Percentiles rank a stretch among this genome's conserved stretches.
Evolutionary conservation across 805 yeast genomes (phyloP).

Genomic region (Metschnikowia baotianmanensis): DNA sequence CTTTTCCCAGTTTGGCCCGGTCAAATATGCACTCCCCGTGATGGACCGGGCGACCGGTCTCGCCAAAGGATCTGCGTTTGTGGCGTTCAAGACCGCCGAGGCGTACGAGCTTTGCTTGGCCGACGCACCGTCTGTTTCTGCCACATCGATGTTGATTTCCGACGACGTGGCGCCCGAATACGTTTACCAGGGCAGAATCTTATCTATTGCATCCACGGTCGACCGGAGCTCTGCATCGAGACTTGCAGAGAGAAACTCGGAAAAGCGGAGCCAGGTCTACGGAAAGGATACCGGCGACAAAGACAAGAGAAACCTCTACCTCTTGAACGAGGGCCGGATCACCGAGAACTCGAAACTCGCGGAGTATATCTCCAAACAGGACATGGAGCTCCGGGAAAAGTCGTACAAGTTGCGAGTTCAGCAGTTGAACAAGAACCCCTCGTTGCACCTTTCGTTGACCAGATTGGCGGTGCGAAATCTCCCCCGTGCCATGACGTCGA

Average conservation of each 20-base stretch:
- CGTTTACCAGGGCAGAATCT: constrained; percentile 88
- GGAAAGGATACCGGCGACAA: constrained; percentile 80
- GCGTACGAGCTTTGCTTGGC: constrained; percentile 67
- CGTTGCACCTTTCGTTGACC: constrained; percentile 89
- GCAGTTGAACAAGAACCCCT: constrained; percentile 86
- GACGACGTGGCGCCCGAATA: constrained; percentile 90
- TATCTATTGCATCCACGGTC: constrained; percentile 81
- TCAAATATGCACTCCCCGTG: constrained; percentile 91
- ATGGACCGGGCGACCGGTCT: constrained; percentile 79
- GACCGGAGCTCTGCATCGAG: constrained; percentile 78
- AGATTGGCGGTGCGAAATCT: constrained; percentile 92
- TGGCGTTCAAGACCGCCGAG: constrained; percentile 67
- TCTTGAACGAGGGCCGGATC: constrained; percentile 93
- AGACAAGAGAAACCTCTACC: constrained; percentile 80
- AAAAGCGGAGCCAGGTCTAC: constrained; percentile 65
- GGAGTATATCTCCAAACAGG: constrained; percentile 60
- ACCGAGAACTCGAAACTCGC: constrained; percentile 79
- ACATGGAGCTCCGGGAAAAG: constrained; percentile 83
- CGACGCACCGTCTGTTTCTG: constrained; percentile 70
- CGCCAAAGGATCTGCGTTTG: constrained; percentile 94
- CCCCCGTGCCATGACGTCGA: constrained; percentile 88
- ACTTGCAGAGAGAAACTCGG: constrained; percentile 70
- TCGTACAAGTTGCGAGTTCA: constrained; percentile 83
- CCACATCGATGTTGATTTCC: constrained; percentile 71
- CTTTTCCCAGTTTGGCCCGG: constrained; percentile 79